Percentiles rank a stretch among this genome's conserved stretches.
phyloP scores from a whole-genome alignment of 2,329 filamentous ascomycete genomes.

The Stachybotrys chartarum region DNA sequence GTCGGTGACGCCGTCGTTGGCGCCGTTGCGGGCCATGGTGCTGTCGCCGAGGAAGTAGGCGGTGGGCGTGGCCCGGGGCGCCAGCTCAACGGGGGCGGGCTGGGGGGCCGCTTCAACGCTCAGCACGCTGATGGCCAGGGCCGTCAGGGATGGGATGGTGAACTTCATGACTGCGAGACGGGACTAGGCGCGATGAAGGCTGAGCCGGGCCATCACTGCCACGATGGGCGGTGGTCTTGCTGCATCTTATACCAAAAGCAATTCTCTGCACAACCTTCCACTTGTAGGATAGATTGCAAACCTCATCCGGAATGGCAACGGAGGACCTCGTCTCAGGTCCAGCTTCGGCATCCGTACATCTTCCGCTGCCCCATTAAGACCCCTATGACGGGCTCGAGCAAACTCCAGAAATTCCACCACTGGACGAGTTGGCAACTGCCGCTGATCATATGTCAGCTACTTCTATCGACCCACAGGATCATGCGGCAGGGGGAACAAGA shows the following conservation, averaged over 20 bases:
- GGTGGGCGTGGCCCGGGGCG: constrained; percentile 18
- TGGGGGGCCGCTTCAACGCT: constrained; percentile 5
- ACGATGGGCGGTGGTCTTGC: too few relatives aligned
- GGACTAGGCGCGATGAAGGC: not conserved
- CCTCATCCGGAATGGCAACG: too few relatives aligned
- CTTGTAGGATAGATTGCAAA: too few relatives aligned
- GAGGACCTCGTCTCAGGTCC: too few relatives aligned
- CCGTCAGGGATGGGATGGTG: not conserved
- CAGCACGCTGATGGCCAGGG: constrained; percentile 9
- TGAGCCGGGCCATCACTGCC: not conserved
- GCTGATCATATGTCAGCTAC: too few relatives aligned
- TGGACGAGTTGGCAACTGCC: not conserved
- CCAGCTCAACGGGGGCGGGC: constrained; percentile 5
- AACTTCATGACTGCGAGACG: constrained; percentile 12
- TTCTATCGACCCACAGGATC: too few relatives aligned
- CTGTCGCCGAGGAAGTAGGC: constrained; percentile 54
- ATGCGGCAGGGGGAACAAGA: too few relatives aligned
- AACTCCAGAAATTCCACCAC: not conserved
- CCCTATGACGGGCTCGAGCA: not conserved
- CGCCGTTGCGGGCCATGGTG: constrained; percentile 45
- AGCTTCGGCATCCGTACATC: not conserved
- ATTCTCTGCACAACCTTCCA: not conserved
- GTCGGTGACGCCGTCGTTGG: constrained; percentile 25
- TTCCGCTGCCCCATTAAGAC: not conserved
- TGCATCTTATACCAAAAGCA: not conserved